Conservation (phyloP, 257 asterid species). For the Haberlea rhodopensis region DNA sequence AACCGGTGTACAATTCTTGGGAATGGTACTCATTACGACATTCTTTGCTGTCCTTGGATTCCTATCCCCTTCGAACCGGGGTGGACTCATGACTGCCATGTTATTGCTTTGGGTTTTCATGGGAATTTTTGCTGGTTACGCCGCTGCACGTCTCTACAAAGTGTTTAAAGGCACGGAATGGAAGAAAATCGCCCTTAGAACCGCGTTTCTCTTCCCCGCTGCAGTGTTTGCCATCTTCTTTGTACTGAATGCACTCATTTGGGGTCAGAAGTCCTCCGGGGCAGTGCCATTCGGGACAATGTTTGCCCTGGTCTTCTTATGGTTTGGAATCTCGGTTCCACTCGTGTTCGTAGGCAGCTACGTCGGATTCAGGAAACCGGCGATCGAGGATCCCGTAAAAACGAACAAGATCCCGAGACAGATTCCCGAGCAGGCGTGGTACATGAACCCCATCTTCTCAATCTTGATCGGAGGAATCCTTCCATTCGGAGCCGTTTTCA, state of each 20-base stretch:
- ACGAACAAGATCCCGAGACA: conserved; percentile 72
- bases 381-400: conserved; percentile 66
- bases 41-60: conserved; percentile 70
- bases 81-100: conserved; percentile 88
- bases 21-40: conserved; percentile 64
- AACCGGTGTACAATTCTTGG: conserved; percentile 67
- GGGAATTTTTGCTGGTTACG: conserved; percentile 70
- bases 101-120: conserved; percentile 74
- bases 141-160: conserved; percentile 64
- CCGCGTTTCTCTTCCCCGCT: conserved; percentile 62
- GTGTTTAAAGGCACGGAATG: conserved; percentile 76
- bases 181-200: conserved; percentile 64
- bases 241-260: conserved; percentile 64
- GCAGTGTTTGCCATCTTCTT: conserved; percentile 55
- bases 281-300: conserved; percentile 80
- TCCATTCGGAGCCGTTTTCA: conserved; percentile 76
- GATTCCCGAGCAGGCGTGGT: conserved; percentile 78
- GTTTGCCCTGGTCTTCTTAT: conserved; percentile 65
- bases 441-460: conserved; percentile 61
- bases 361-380: conserved; percentile 60
- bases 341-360: conserved; percentile 71
- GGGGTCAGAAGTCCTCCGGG: conserved; percentile 82
- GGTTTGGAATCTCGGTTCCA: conserved; percentile 84
- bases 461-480: conserved; percentile 70
- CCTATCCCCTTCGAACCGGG: conserved; percentile 75